Conservation (phyloP, 306 rosid species). For the Lablab purpureus region DNA sequence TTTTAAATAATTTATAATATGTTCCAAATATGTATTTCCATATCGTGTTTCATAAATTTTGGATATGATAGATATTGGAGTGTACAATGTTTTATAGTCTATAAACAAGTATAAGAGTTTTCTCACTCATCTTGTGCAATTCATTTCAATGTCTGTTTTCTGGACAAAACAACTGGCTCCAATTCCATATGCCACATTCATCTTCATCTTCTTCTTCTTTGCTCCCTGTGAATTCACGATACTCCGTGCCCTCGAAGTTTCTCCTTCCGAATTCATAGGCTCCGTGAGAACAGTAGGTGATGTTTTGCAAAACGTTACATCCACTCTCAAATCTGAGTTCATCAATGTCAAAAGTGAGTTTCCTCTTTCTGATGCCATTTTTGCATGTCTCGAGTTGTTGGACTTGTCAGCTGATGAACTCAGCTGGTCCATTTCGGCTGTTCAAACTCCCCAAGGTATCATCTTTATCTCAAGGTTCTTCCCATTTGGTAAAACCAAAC, state of each 20-base stretch:
- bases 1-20: too few species aligned
- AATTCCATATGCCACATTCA: too few species aligned
- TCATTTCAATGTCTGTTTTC: not conserved
- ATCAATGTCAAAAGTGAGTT: slow-evolving; percentile 35
- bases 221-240: not conserved
- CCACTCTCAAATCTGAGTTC: slow-evolving; percentile 52
- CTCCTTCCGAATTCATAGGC: slow-evolving; percentile 51
- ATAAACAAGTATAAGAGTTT: too few species aligned
- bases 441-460: slow-evolving; percentile 60
- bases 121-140: not conserved
- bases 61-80: too few species aligned
- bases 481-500: not conserved
- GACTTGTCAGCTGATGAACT: slow-evolving; percentile 63
- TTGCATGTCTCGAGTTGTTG: slow-evolving; percentile 74
- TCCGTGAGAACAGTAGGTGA: slow-evolving; percentile 46
- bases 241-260: slow-evolving; percentile 48
- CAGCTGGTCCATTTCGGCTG: slow-evolving; percentile 64
- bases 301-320: slow-evolving; percentile 45
- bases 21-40: too few species aligned
- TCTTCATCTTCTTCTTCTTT: not conserved
- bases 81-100: too few species aligned
- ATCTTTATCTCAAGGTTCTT: not conserved
- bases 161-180: not conserved
- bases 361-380: slow-evolving; percentile 66
- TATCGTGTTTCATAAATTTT: too few species aligned